phyloP scores from a whole-genome alignment of 164 flowering plant genomes.

The Macadamia integrifolia region DNA sequence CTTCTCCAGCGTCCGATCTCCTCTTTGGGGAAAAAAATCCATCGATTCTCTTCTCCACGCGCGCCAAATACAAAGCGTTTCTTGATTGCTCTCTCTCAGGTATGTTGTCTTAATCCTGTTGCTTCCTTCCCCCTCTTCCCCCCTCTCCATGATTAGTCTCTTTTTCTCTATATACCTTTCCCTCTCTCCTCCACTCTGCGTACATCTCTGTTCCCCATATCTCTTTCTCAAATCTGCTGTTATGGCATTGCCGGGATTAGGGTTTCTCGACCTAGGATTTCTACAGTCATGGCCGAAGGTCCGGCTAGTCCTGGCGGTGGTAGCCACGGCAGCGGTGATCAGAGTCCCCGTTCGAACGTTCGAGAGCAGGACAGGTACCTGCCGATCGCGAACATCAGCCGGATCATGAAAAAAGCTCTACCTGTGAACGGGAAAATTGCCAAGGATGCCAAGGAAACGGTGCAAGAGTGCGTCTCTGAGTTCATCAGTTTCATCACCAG shows the following conservation, averaged over 20 bases:
- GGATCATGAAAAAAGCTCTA: slow-evolving; percentile 79
- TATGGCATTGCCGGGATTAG: not conserved
- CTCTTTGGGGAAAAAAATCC: slow-evolving; percentile 5
- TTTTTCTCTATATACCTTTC: not conserved
- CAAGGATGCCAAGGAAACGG: slow-evolving; percentile 74
- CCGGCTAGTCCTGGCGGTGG: slow-evolving; percentile 64
- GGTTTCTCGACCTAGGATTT: slow-evolving; percentile 16
- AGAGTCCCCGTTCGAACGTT: slow-evolving; percentile 52
- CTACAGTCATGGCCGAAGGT: slow-evolving; percentile 36
- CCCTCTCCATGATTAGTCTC: slow-evolving; percentile 19
- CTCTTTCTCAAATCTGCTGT: too few species aligned
- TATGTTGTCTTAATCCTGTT: slow-evolving; percentile 1
- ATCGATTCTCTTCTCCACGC: slow-evolving; percentile 8
- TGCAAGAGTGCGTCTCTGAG: slow-evolving; percentile 79
- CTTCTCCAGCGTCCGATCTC: slow-evolving; percentile 37
- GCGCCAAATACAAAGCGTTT: slow-evolving; percentile 13
- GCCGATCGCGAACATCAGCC: slow-evolving; percentile 73
- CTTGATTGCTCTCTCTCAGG: slow-evolving; percentile 3
- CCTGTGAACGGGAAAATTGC: slow-evolving; percentile 79
- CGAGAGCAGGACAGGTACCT: slow-evolving; percentile 72
- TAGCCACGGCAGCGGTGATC: slow-evolving; percentile 60
- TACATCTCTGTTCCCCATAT: too few species aligned
- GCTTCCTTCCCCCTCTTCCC: slow-evolving; percentile 14
- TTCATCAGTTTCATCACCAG: slow-evolving; percentile 70
- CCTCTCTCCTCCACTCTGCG: slow-evolving; percentile 1